Conservation (phyloP, 1,139 yeast genomes). For the Debaryomycetaceae sp. region DNA sequence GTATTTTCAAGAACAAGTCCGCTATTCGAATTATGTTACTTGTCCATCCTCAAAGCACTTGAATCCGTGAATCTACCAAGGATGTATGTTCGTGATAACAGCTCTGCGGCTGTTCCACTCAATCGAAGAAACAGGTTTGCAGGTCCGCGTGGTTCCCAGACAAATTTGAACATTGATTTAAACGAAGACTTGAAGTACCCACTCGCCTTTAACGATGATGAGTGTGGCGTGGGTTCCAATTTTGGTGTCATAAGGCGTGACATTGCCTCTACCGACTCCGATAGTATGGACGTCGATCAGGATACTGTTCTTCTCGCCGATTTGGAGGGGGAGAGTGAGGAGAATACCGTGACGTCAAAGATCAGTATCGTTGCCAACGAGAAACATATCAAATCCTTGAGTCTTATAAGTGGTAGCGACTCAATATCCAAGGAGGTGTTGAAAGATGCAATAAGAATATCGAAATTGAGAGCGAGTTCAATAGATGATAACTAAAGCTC, state of each 20-base stretch:
- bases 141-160: slow-evolving; percentile 15
- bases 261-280: slow-evolving; percentile 30
- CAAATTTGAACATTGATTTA: slow-evolving; percentile 26
- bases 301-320: slow-evolving; percentile 56
- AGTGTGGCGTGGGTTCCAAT: slow-evolving; percentile 52
- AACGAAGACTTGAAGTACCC: slow-evolving; percentile 18
- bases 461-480: slow-evolving; percentile 28
- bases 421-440: slow-evolving; percentile 47
- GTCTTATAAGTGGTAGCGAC: slow-evolving; percentile 40
- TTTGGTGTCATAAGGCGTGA: slow-evolving; percentile 53
- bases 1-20: slow-evolving; percentile 84
- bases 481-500: not conserved
- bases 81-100: slow-evolving; percentile 59
- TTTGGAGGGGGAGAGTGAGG: slow-evolving; percentile 79
- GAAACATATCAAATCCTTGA: slow-evolving; percentile 24
- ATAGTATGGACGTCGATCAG: slow-evolving; percentile 17
- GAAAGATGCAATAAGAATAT: slow-evolving; percentile 41
- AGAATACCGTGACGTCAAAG: slow-evolving; percentile 43
- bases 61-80: slow-evolving; percentile 59
- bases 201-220: slow-evolving; percentile 32
- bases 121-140: slow-evolving; percentile 51
- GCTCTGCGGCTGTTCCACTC: slow-evolving; percentile 49
- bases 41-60: slow-evolving; percentile 63
- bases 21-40: slow-evolving; percentile 73
- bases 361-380: slow-evolving; percentile 32